Percentiles rank a stretch among this genome's conserved stretches.
Evolutionary conservation across 768 basidiomycete species (phyloP).

Genomic region (Russula lepida): DNA sequence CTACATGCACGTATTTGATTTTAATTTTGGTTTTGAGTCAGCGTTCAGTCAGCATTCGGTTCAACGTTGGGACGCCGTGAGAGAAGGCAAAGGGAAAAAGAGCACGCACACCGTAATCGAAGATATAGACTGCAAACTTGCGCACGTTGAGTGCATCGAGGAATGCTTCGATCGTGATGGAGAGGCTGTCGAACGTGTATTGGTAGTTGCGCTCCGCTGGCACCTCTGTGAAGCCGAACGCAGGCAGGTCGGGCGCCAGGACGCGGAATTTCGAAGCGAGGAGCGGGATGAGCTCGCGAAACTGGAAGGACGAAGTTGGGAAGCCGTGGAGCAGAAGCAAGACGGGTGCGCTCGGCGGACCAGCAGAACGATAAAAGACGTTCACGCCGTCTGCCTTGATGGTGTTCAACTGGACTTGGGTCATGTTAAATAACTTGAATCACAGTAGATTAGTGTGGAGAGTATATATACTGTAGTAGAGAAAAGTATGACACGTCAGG

Average conservation of each 20-base stretch:
- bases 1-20: background rate
- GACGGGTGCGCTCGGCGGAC: conserved; percentile 26
- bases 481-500: background rate
- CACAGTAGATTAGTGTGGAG: background rate
- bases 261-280: conserved; percentile 36
- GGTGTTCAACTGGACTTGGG: conserved; percentile 22
- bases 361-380: conserved; percentile 40
- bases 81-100: background rate
- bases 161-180: conserved; percentile 35
- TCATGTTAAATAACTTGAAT: background rate
- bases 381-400: conserved; percentile 30
- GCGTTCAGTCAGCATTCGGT: background rate
- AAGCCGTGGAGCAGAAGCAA: conserved; percentile 43
- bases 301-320: conserved; percentile 42
- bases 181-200: conserved; percentile 36
- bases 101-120: conserved; percentile 41
- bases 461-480: background rate
- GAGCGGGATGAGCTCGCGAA: conserved; percentile 38
- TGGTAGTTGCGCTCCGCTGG: conserved; percentile 31
- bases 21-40: background rate
- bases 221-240: conserved; percentile 41
- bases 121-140: conserved; percentile 40
- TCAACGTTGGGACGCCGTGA: background rate
- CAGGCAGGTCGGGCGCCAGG: conserved; percentile 44
- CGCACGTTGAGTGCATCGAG: conserved; percentile 32